These are phyloP conservation scores for Leucosporidium scottii DNA, from an alignment of 768 basidiomycete species.

Conservation along the genomic window DNA sequence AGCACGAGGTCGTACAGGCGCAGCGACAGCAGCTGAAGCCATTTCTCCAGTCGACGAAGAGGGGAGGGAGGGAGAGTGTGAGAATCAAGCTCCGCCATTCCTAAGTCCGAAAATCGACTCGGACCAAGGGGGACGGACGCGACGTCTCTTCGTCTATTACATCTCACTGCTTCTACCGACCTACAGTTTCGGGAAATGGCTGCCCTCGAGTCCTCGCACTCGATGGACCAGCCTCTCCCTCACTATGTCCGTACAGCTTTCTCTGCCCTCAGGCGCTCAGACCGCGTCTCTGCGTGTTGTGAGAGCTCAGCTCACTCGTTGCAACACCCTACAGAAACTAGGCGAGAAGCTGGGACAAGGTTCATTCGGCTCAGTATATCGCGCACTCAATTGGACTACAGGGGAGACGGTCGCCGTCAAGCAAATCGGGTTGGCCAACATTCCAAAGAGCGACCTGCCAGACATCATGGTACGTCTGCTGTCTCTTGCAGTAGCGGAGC, in stretches of 20 bases:
- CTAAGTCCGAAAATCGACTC: background rate
- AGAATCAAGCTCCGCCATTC: background rate
- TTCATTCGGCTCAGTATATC: conserved; percentile 29
- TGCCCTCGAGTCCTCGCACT: no score
- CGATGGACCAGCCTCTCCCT: no score
- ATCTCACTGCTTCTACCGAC: no score
- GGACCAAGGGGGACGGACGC: background rate
- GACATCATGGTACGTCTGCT: conserved; percentile 77
- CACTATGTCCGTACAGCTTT: no score
- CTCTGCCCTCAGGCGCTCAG: no score
- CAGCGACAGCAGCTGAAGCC: conserved; percentile 7
- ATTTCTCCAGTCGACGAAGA: background rate
- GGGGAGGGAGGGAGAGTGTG: background rate
- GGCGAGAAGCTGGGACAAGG: conserved; percentile 31
- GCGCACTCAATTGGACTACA: conserved; percentile 41
- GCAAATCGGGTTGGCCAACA: conserved; percentile 57
- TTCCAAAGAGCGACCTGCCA: conserved; percentile 83
- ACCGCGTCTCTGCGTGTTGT: no score
- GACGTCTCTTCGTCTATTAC: background rate
- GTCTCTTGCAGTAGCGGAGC: conserved; percentile 27
- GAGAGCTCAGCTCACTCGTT: no score
- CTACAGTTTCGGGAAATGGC: no score
- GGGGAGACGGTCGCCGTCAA: conserved; percentile 99
- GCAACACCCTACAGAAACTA: background rate
- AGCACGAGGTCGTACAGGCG: background rate